Evolutionary conservation across 2,329 filamentous ascomycete species (phyloP).

Genomic region (Pseudocercospora eumusae): DNA sequence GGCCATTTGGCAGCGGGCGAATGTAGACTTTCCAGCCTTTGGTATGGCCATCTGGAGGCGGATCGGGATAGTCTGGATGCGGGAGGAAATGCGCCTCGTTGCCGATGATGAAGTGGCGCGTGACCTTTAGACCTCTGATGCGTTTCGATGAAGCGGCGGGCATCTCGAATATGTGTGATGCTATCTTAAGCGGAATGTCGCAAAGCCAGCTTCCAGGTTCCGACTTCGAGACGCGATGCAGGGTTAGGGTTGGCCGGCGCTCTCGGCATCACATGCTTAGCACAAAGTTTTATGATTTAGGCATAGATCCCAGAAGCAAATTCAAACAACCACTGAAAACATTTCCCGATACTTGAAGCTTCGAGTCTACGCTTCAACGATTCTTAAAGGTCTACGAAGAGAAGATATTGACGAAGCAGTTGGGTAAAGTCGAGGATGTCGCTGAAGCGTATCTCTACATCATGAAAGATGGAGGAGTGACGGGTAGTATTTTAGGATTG

Average conservation of each 20-base stretch:
- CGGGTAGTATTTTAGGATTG: slow-evolving; percentile 34
- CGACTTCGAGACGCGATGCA: slow-evolving; percentile 9
- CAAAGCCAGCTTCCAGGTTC: background rate
- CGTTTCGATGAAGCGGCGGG: slow-evolving; percentile 42
- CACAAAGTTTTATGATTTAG: background rate
- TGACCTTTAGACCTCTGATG: slow-evolving; percentile 38
- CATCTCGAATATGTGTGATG: slow-evolving; percentile 29
- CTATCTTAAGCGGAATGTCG: background rate
- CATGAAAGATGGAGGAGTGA: slow-evolving; percentile 36
- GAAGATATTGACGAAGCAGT: slow-evolving; percentile 15
- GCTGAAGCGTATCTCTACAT: slow-evolving; percentile 1
- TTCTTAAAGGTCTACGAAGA: background rate
- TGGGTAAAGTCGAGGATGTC: slow-evolving; percentile 35
- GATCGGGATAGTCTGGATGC: slow-evolving; percentile 71
- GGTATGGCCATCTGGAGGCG: slow-evolving; percentile 85
- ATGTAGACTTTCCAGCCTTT: slow-evolving; percentile 97
- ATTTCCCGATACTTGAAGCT: background rate
- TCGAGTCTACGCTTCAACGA: background rate
- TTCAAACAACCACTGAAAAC: background rate
- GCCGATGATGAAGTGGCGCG: slow-evolving; percentile 49
- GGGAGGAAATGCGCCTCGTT: slow-evolving; percentile 61
- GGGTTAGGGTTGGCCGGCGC: background rate
- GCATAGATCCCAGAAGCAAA: background rate
- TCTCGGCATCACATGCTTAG: background rate
- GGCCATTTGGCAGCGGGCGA: slow-evolving; percentile 79